Evolutionary conservation across 1,139 yeast species (phyloP), one percentile per base, ranked within the genome.

Genomic region (Debaryomyces psychrophilus): DNA sequence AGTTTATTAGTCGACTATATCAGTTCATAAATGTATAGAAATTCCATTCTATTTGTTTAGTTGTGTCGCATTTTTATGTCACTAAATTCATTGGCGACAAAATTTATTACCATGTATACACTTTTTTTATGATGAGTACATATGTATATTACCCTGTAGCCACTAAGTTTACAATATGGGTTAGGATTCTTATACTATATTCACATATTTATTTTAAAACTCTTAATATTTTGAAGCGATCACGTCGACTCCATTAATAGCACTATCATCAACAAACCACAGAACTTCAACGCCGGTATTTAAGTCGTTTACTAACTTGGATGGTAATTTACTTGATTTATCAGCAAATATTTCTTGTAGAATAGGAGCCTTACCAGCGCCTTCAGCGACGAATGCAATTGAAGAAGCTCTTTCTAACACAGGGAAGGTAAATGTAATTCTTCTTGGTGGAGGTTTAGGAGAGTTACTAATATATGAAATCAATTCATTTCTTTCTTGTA

Each of bases 341-440:
- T 85, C 80, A 47, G 76, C 75, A 65, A 92, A 89, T 44, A 90
- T 84, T 52, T 85, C 77, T 59, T 80, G 79, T 65, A 92, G 72
- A 37, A 87, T 76, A 0, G 82, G 76, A n/a, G 90, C 88, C 68
- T 90, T 90, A 31, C 88, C 87, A 14, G 85, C 85, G 48, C 97
- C 97, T 64, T 89, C 93, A 14, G 96, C 96, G 41, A 90, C 93
- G 68, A 90, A 90, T 1, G 90, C 86, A 56, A 90, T 80, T 40
- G 79, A 64, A 15, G 69, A 62, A 15, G 87, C 85, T 26, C 65
- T 69, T 50, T 71, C 75, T 57, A 85, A 74, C 3, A 82, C 81
- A 4, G 87, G 87, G 66, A 83, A 79, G 6, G 90, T 85, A 58
- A 85, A 69, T 8, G 90, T 83, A 61, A 85, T 82, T 68, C 92